These are phyloP conservation scores for Ganoderma sinense DNA, from an alignment of 1,284 basidiomycete genomes.

Conservation along the genomic window DNA sequence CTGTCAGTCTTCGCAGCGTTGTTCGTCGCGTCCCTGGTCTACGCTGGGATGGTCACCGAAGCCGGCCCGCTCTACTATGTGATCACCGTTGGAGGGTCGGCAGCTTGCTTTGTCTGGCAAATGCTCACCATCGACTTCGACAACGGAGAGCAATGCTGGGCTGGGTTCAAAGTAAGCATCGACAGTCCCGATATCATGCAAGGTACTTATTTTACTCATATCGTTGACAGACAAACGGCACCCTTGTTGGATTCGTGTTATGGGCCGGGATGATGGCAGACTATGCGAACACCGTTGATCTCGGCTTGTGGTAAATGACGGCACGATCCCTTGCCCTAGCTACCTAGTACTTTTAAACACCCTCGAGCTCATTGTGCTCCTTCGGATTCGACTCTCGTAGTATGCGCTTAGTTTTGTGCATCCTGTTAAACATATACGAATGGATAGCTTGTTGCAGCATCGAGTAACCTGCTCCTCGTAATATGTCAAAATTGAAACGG, in stretches of 20 bases:
- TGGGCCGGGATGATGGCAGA: conserved; percentile 27
- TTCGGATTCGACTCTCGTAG: too few species aligned
- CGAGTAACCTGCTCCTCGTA: not conserved
- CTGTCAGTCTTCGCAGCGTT: not conserved
- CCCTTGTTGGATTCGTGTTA: conserved; percentile 25
- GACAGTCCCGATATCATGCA: not conserved
- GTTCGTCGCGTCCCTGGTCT: not conserved
- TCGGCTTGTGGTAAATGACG: not conserved
- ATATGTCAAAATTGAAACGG: not conserved
- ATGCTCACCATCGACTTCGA: conserved; percentile 16
- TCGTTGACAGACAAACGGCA: conserved; percentile 42
- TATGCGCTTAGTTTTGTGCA: not conserved
- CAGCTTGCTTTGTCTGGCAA: conserved; percentile 16
- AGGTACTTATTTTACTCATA: not conserved
- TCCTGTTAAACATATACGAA: not conserved
- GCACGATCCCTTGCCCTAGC: not conserved
- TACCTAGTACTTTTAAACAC: not conserved
- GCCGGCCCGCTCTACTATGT: conserved; percentile 5
- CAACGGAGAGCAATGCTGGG: conserved; percentile 11
- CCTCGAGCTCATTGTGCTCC: not conserved
- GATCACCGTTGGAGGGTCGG: conserved; percentile 13
- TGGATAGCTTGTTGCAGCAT: not conserved
- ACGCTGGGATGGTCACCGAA: conserved; percentile 9
- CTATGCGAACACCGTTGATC: conserved; percentile 13
- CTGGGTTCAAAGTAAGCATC: conserved; percentile 7